Base-by-base conservation (phyloP, 805 yeast genomes). In the Wickerhamiella kurtzmanii region DNA sequence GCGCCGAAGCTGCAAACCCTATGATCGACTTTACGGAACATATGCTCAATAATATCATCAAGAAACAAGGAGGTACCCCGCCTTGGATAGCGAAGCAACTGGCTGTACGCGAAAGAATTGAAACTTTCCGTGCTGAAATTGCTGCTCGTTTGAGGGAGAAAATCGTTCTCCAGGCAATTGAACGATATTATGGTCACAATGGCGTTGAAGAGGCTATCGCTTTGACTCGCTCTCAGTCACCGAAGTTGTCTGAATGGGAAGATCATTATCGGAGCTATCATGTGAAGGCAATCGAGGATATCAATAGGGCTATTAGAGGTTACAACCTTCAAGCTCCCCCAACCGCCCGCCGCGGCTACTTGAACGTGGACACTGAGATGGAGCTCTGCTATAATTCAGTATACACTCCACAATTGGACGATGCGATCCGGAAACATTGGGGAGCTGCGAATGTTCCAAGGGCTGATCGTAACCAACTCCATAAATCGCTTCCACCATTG, bases 31-130 rank as follows among this genome's bases (percentile, higher is more conserved):
- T 73, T 50, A 83, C 77, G 46, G 94, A 80, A 55, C 84, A 79
- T 60, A 84, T 85, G 59, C 63, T 87, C 65, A 87, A 87, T 63
- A 77, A 82, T 51, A 80, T 87, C 41, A 64, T 87, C 45, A 56
- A 63, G 45, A 73, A 75, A 39, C 95, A 87, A 61, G 87, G 84
- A 43, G 78, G 84, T 1, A 66, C 78, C 9, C 95, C 95, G 0
- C 94, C 94, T 0, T 87, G 96, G 96, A 80, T 87, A 35, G 94
- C 85, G 55, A 79, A 75, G 47, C 92, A 83, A 60, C 68, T 74
- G 17, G 70, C 75, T 1, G 75, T 80, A 3, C 71, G 73, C 39
- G 50, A 56, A 2, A 74, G 73, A 35, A 68, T 82, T 6, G 58
- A 55, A 2, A 56, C 56, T 0, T 76, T 83, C 46, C 62, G 87